Evolutionary conservation across 331 rosid species (phyloP), one percentile per base, ranked within the genome.

Genomic region (Stylosanthes scabra): DNA sequence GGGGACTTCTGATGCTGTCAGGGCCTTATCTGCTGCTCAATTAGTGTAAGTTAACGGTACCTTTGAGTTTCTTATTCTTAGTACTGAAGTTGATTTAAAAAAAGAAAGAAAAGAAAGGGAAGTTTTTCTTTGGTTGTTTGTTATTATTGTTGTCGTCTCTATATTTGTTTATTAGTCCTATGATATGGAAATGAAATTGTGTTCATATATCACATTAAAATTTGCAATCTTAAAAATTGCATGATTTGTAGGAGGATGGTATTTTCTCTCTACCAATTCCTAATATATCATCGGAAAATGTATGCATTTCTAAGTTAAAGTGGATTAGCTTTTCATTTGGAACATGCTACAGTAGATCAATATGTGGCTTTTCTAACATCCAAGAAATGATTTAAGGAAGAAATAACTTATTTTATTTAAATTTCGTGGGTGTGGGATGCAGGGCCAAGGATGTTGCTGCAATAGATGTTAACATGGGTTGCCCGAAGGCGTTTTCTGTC

Each of bases 401-500:
- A 60, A 8, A 27, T 41, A 8, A n/a, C 28, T 7, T 6, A 8
- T 59, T 46, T 57, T 76, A 47, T 28, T 63, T 62, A 6, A 16
- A 31, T 57, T 70, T 71, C 16, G 42, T 11, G 49, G 46, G 66
- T 6, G 40, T 63, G 55, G 74, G 41, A 42, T 75, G 50, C 75
- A 93, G 98, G 68, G 87, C 93, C 65, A 81, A 85, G 52, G 97
- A 93, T 81, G 92, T 93, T 79, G 92, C 96, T 41, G 98, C 98
- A 54, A 57, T 93, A 49, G 98, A 93, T 83, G 81, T 93, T 71
- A 93, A 93, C 80, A 93, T 93, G 98, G 98, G 98, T 56, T 93
- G 98, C 79, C 98, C 98, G 0, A 93, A 80, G 87, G 59, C 96
- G 65, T 93, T 93, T 83, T 93, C 97, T 75, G 58, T 90, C 76